A percentile compares a stretch with the other conserved stretches of the same genome.
phyloP scores from a whole-genome alignment of 228 moss, liverwort and hornwort genomes.

The Sphagnum magellanicum region DNA sequence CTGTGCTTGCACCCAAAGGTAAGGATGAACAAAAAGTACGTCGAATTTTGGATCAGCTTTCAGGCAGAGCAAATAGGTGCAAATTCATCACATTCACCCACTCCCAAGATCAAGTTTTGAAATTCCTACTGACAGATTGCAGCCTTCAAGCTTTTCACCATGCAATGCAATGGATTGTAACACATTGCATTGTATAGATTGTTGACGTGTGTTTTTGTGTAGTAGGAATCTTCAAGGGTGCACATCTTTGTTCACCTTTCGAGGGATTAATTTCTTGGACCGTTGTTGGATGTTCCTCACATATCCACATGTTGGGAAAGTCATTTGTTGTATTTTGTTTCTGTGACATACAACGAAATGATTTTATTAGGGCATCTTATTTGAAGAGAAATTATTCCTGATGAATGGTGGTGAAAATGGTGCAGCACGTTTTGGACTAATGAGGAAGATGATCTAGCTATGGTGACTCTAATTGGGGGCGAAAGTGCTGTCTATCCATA shows the following conservation, averaged over 20 bases:
- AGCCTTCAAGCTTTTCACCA: too few relatives aligned
- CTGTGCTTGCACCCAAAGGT: slow-evolving; percentile 69
- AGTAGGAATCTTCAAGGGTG: neutral
- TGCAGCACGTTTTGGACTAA: slow-evolving; percentile 81
- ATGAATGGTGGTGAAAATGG: slow-evolving; percentile 7
- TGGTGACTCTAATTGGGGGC: slow-evolving; percentile 87
- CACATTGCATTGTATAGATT: too few relatives aligned
- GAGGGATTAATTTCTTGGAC: neutral
- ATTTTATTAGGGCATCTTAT: neutral
- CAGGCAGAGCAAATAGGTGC: slow-evolving; percentile 58
- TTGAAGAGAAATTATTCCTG: neutral
- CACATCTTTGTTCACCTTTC: neutral
- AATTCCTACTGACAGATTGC: neutral
- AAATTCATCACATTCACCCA: neutral
- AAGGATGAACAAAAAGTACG: slow-evolving; percentile 91
- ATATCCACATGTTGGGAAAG: neutral
- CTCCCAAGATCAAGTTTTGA: neutral
- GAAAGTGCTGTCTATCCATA: slow-evolving; percentile 91
- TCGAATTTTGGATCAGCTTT: slow-evolving; percentile 63
- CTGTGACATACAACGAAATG: neutral
- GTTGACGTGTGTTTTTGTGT: too few relatives aligned
- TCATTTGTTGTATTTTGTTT: neutral
- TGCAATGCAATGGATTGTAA: too few relatives aligned
- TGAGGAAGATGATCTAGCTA: slow-evolving; percentile 79
- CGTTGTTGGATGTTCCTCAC: neutral